Conservation (phyloP, 805 yeast species). For the Schizosaccharomyces octosporus region DNA sequence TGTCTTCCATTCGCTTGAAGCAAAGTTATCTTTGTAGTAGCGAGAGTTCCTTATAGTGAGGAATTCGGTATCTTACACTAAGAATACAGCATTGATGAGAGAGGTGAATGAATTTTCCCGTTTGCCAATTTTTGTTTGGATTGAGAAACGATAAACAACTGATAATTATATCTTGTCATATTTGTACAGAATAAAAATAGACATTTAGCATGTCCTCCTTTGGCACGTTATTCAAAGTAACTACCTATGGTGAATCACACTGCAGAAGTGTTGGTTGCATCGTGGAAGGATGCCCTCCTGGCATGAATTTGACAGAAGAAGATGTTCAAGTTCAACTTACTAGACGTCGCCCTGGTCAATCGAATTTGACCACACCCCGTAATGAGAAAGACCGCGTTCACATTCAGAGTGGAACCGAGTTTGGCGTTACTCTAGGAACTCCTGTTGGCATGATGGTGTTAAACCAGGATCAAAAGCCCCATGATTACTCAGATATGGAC, state of each 20-base stretch:
- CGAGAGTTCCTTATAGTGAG: too few species aligned
- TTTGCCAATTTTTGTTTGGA: too few species aligned
- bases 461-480: slow-evolving; percentile 91
- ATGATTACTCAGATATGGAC: slow-evolving; percentile 87
- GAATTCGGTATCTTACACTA: too few species aligned
- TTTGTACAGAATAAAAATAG: too few species aligned
- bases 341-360: slow-evolving; percentile 94
- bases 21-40: too few species aligned
- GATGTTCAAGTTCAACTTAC: slow-evolving; percentile 91
- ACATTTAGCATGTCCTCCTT: slow-evolving; percentile 38
- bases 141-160: too few species aligned
- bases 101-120: too few species aligned
- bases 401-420: slow-evolving; percentile 85
- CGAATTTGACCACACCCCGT: slow-evolving; percentile 75
- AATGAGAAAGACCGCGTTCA: slow-evolving; percentile 82
- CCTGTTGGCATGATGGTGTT: slow-evolving; percentile 83
- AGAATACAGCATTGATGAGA: too few species aligned
- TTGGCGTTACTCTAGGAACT: slow-evolving; percentile 74
- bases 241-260: slow-evolving; percentile 69
- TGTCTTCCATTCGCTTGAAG: too few species aligned
- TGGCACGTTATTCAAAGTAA: slow-evolving; percentile 27
- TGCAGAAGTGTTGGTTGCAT: slow-evolving; percentile 95
- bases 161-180: too few species aligned
- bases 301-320: slow-evolving; percentile 54
- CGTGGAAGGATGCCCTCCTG: slow-evolving; percentile 96